Base-by-base conservation (phyloP, 2,329 filamentous ascomycete genomes). In the Pseudonectria buxi region DNA sequence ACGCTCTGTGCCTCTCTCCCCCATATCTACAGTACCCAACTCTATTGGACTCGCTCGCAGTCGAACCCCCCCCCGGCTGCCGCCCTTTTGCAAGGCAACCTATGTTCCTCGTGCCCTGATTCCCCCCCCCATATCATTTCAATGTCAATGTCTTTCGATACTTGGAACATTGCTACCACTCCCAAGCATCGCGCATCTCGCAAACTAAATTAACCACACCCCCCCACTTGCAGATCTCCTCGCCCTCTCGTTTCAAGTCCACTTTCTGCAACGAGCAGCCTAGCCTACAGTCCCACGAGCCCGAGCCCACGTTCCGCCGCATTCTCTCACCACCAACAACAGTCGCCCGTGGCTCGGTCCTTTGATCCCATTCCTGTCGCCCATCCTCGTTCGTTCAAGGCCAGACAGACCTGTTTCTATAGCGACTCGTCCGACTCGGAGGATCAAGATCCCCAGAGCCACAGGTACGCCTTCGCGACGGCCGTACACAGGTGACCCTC, bases 211-310 rank as follows among this genome's bases (percentile, higher is more conserved):
- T 45, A 34, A 58, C 46, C 36, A 34, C 39, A 32, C 30, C 34
- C 29, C 46, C 44, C 33, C 46, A 43, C 40, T 30, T 38, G 51
- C 41, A 76, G 72, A 66, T 69, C 65, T 35, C 63, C 60, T 47
- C 62, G 67, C 53, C 68, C 63, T 52, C 55, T 63, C 37, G 59
- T 65, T 42, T 68, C 71, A 29, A 75, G 71, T 49, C 71, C 72
- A 45, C 59, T 74, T 31, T 73, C 50, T 40, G 63, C 64, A 37
- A 65, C 63, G 39, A 67, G 57, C 50, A 59, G 46, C 38, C 59
- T 63, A 36, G 56, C 64, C 32, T 68, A 65, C 50, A 61, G 62
- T 41, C 61, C 67, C 34, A 55, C 63, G 41, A 67, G 56, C 47
- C 55, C 64, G 33, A 69, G 62, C 45, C 62, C 64, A 30, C 46